phyloP scores from a whole-genome alignment of 148 eudicot genomes.

The Rheum nobile region DNA sequence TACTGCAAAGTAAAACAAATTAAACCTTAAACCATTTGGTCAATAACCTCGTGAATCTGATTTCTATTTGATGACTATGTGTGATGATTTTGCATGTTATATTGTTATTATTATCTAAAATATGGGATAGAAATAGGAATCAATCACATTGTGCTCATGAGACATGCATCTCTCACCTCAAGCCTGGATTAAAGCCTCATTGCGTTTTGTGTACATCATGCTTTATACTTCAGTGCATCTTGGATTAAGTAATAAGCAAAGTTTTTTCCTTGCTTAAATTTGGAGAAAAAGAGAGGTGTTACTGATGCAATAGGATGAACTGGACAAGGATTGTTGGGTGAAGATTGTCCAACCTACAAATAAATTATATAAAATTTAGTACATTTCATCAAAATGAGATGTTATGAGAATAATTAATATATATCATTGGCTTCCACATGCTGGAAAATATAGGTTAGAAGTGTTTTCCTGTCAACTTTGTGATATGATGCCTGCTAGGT shows the following conservation, averaged over 20 bases:
- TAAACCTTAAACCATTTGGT: neutral
- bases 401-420: neutral
- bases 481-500: neutral
- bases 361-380: neutral
- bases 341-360: neutral
- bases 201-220: neutral
- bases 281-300: neutral
- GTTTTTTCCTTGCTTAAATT: neutral
- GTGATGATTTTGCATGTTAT: neutral
- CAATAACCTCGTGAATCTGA: neutral
- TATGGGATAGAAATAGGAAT: neutral
- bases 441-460: neutral
- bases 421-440: neutral
- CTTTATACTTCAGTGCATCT: neutral
- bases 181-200: neutral
- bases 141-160: neutral
- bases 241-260: neutral
- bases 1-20: neutral
- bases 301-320: neutral
- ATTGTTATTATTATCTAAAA: neutral
- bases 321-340: neutral
- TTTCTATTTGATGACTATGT: neutral
- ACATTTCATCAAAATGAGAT: neutral
- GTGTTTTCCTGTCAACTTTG: neutral
- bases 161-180: neutral